These are phyloP conservation scores for Metahyphopichia silvanorum DNA, from an alignment of 805 yeast genomes.

Conservation along the genomic window DNA sequence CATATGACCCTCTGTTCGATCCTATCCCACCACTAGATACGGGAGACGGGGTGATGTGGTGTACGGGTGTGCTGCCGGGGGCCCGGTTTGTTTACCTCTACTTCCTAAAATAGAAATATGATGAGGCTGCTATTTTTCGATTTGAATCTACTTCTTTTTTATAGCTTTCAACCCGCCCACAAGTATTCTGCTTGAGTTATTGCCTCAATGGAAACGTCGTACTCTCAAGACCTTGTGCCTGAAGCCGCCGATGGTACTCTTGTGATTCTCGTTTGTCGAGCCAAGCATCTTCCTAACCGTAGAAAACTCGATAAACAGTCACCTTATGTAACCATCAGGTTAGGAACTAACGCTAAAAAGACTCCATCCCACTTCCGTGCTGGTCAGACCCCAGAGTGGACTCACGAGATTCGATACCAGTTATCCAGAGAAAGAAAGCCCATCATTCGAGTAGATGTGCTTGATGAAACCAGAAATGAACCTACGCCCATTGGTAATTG, in stretches of 20 bases:
- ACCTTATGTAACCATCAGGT: conserved; percentile 80
- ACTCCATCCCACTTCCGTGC: conserved; percentile 80
- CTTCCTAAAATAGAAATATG: too few relatives aligned
- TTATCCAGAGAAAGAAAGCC: conserved; percentile 64
- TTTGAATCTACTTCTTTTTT: too few relatives aligned
- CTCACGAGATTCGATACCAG: conserved; percentile 67
- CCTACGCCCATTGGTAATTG: conserved; percentile 84
- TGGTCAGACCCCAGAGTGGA: conserved; percentile 93
- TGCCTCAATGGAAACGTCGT: too few relatives aligned
- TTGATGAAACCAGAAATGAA: conserved; percentile 82
- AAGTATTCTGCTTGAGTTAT: too few relatives aligned
- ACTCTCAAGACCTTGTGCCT: too few relatives aligned
- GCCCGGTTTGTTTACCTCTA: too few relatives aligned
- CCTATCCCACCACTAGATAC: too few relatives aligned
- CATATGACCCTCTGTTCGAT: too few relatives aligned
- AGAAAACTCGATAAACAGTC: conserved; percentile 88
- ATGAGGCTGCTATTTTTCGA: too few relatives aligned
- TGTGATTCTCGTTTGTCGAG: conserved; percentile 74
- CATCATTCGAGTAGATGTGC: conserved; percentile 63
- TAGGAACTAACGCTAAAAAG: conserved; percentile 77
- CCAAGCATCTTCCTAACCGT: conserved; percentile 82
- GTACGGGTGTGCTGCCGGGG: too few relatives aligned
- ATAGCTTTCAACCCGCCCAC: too few relatives aligned
- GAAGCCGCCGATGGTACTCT: conserved; percentile 51
- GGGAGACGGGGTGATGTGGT: too few relatives aligned